Evolutionary conservation across 2,329 filamentous ascomycete genomes (phyloP), one percentile per base, ranked within the genome.

Genomic region (Neofusicoccum umdonicola): DNA sequence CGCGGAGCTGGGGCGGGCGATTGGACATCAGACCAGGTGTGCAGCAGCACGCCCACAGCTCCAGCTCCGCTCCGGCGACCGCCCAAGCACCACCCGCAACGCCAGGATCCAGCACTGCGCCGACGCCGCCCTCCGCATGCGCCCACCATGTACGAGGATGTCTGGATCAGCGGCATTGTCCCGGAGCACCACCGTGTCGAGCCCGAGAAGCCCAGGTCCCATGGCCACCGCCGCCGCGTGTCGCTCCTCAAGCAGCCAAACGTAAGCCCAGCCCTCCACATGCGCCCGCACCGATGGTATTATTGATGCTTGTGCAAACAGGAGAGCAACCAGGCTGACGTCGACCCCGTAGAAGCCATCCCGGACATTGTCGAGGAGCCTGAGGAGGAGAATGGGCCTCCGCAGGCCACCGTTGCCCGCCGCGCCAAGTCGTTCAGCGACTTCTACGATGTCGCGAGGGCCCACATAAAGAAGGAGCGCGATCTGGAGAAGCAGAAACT

Each of bases 401-500:
- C 90, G 12, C 84, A 88, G 71, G 86, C 90, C 15, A 87, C 85
- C 8, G 72, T 92, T 45, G 78, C 83, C 50, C 83, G 88, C 65
- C 84, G 91, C 73, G 87, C 90, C 57, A 89, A 88, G 71, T 94
- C 91, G n/a, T 90, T 90, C 77, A 90, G 89, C 69, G 88, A 92
- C 76, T 91, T 93, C 75, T 88, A 91, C 78, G 82, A 87, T 71
- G 85, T 87, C 41, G 85, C 86, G 63, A 82, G 82, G 61, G 82
- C 83, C 15, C 85, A 87, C 68, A 73, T 87, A 41, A 80, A 81
- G 58, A 86, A 85, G 71, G 84, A 87, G 71, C 77, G 74, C 60
- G 70, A 68, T 4, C 62, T 73, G 62, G 77, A 77, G 68, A 82
- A 75, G 65, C 80, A 75, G 68, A 78, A 72, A 67, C 75, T 71